Evolutionary conservation across 805 yeast genomes (phyloP).

Genomic region (Wickerhamomyces alni): DNA sequence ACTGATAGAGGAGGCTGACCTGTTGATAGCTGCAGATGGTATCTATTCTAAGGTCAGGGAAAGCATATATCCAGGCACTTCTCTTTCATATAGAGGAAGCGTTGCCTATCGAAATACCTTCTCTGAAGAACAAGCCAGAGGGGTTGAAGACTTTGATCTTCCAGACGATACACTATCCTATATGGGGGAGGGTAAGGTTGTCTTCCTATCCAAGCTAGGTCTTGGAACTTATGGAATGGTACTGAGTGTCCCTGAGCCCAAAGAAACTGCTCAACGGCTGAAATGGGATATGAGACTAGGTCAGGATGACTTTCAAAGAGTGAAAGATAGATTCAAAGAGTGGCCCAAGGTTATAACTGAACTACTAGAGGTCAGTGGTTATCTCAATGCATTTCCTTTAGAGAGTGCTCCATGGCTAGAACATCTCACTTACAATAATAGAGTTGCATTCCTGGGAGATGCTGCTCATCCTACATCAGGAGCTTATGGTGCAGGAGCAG

Average conservation of each 20-base stretch:
- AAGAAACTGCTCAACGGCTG: neutral
- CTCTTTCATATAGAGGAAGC: neutral
- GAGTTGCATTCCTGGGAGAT: constrained; percentile 3
- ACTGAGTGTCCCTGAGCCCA: neutral
- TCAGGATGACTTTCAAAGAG: neutral
- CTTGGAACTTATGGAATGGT: constrained; percentile 1
- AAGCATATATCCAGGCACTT: neutral
- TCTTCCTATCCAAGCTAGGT: constrained; percentile 1
- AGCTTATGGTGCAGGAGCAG: constrained; percentile 3
- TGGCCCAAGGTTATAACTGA: neutral
- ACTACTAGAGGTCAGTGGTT: neutral
- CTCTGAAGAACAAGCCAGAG: neutral
- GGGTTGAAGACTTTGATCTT: neutral
- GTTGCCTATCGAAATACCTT: constrained; percentile 2
- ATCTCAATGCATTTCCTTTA: constrained; percentile 2
- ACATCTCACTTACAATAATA: neutral
- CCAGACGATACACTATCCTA: neutral
- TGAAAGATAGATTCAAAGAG: neutral
- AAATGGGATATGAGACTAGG: neutral
- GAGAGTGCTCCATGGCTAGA: constrained; percentile 3
- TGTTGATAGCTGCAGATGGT: constrained; percentile 4
- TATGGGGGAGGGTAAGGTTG: neutral
- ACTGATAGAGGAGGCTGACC: neutral
- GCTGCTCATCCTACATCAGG: constrained; percentile 7
- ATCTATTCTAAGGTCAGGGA: constrained; percentile 3